Conservation (phyloP, 306 rosid genomes). For the Glycine soja region DNA sequence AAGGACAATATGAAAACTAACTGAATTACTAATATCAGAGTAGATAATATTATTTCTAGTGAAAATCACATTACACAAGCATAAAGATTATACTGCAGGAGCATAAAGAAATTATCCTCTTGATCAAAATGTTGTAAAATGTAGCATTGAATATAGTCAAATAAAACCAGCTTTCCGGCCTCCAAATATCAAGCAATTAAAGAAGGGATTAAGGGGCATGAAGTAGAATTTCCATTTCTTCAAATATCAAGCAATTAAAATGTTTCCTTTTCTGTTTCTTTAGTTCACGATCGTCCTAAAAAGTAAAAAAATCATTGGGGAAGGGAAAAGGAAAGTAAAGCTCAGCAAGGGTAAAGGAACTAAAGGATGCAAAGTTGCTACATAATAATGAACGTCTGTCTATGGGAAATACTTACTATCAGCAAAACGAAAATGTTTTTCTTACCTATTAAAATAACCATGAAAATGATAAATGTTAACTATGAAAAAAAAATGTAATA, state of each 20-base stretch:
- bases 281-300: slow-evolving; percentile 84
- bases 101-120: no score
- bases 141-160: slow-evolving; percentile 19
- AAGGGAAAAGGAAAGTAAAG: background rate
- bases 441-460: background rate
- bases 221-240: background rate
- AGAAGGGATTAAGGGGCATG: no score
- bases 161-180: slow-evolving; percentile 10
- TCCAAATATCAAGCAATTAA: slow-evolving; percentile 1
- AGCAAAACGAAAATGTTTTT: background rate
- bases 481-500: background rate
- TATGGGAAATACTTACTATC: background rate
- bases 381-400: background rate
- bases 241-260: slow-evolving; percentile 70
- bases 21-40: background rate
- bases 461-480: background rate
- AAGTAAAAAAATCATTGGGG: background rate
- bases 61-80: background rate
- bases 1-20: slow-evolving; percentile 25
- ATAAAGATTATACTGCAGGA: no score
- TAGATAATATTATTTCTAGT: slow-evolving; percentile 6
- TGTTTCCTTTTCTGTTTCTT: slow-evolving; percentile 92
- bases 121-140: slow-evolving; percentile 10
- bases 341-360: background rate
- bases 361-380: background rate